Conservation (phyloP, 2,329 filamentous ascomycete species). For the Botrytis fragariae region DNA sequence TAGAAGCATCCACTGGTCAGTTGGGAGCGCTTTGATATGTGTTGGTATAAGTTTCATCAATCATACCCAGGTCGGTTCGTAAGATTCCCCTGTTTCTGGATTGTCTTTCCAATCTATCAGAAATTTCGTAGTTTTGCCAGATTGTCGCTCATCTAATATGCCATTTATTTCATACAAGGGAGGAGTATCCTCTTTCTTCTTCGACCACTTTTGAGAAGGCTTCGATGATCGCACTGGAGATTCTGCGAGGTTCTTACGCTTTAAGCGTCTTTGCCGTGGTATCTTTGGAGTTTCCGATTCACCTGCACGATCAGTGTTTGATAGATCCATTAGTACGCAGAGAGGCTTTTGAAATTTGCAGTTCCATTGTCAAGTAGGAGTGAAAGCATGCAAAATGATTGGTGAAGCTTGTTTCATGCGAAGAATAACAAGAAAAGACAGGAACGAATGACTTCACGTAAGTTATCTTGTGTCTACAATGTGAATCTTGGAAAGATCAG, state of each 20-base stretch:
- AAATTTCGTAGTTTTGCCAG: conserved; percentile 42
- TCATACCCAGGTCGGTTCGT: conserved; percentile 52
- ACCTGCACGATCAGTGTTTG: conserved; percentile 13
- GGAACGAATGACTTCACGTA: background rate
- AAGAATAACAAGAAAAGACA: background rate
- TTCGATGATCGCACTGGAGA: background rate
- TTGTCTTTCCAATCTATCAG: conserved; percentile 57
- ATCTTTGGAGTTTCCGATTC: conserved; percentile 1
- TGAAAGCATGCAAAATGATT: background rate
- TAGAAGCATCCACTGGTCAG: conserved; percentile 8
- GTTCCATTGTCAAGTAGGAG: conserved; percentile 12
- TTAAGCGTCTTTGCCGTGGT: conserved; percentile 10
- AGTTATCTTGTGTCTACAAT: background rate
- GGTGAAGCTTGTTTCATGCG: background rate
- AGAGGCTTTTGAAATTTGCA: background rate
- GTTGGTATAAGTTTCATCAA: background rate
- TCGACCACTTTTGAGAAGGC: background rate
- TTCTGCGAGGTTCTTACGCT: conserved; percentile 2
- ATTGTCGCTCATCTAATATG: conserved; percentile 26
- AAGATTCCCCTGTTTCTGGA: conserved; percentile 47
- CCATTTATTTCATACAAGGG: conserved; percentile 18
- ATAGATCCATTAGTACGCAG: conserved; percentile 17
- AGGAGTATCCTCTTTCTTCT: background rate
- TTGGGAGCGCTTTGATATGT: background rate
- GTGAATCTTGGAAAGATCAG: background rate